Evolutionary conservation across 1,139 yeast species (phyloP).

Genomic region (Candida sanyaensis): DNA sequence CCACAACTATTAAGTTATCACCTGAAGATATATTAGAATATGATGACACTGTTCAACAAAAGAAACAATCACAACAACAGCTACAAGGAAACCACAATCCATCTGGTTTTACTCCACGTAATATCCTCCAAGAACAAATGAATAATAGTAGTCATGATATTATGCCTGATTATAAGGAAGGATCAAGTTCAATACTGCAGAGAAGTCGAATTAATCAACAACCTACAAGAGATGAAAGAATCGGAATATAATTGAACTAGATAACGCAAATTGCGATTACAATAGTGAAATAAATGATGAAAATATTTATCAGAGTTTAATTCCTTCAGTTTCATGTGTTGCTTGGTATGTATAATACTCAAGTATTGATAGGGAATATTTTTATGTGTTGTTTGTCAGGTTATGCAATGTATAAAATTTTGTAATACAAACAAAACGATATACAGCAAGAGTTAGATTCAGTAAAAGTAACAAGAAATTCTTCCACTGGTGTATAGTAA

Average conservation of each 20-base stretch:
- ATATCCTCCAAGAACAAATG: constrained; percentile 20
- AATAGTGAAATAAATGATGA: too few relatives aligned
- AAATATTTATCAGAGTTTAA: too few relatives aligned
- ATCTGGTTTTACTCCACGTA: constrained; percentile 7
- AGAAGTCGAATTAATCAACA: constrained; percentile 3
- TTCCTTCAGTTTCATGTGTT: too few relatives aligned
- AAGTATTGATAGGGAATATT: too few relatives aligned
- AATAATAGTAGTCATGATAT: constrained; percentile 15
- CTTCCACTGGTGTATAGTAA: background rate
- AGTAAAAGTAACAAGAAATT: too few relatives aligned
- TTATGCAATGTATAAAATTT: background rate
- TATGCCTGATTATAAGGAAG: constrained; percentile 13
- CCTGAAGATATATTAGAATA: constrained; percentile 67
- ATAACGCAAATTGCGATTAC: too few relatives aligned
- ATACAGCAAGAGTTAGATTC: too few relatives aligned
- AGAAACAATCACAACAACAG: constrained; percentile 11
- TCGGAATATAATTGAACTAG: constrained; percentile 15
- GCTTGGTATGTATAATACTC: too few relatives aligned
- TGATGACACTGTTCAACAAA: constrained; percentile 41
- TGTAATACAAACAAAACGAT: too few relatives aligned
- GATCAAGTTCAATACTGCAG: constrained; percentile 5
- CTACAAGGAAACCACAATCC: constrained; percentile 2
- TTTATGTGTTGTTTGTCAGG: background rate
- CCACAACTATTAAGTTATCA: constrained; percentile 63
- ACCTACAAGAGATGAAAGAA: constrained; percentile 20